Evolutionary conservation across 306 rosid species (phyloP), one percentile per base, ranked within the genome.

Genomic region (Prunus mume): DNA sequence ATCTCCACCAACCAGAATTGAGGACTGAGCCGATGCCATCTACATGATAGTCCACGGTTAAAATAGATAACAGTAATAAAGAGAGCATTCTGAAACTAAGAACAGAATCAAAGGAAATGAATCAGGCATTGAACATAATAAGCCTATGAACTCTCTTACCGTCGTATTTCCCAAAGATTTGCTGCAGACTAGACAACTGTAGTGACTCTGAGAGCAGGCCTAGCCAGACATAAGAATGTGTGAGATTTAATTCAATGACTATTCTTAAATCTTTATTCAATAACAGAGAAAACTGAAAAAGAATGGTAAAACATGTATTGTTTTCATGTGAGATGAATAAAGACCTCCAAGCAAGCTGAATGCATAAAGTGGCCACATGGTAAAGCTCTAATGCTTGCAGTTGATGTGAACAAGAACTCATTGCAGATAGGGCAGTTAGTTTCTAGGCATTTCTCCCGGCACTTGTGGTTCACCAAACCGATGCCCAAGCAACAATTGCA

Each of bases 281-380:
- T 20, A 70, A 61, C 8, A 24, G 71, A 73, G 20, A 77, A 43
- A 51, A 65, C 47, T 9, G 43, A 56, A 68, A 12, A 3, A 51
- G 45, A 11, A 34, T 10, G 34, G n/a, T 54, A 32, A n/a, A 67
- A 38, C 43, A 69, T 66, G 22, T 41, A 55, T 17, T n/a, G 27
- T 67, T 9, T 22, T 24, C 22, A 20, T 72, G 56, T 19, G 71
- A 61, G 65, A 22, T 68, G 74, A 65, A 79, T 64, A 72, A 50
- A 78, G 51, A 91, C 98, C 97, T 90, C 86, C 80, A 90, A 85
- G 85, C 98, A 92, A 85, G 91, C 89, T 45, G 92, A 87, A 87
- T 95, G 98, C 91, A 89, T 88, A 82, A 80, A 90, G 85, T 95
- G 97, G 69, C 97, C 98, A 84, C 98, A 95, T 20, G 97, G 93